Base-by-base conservation (phyloP, 768 basidiomycete species). In the Arthromyces matolae region DNA sequence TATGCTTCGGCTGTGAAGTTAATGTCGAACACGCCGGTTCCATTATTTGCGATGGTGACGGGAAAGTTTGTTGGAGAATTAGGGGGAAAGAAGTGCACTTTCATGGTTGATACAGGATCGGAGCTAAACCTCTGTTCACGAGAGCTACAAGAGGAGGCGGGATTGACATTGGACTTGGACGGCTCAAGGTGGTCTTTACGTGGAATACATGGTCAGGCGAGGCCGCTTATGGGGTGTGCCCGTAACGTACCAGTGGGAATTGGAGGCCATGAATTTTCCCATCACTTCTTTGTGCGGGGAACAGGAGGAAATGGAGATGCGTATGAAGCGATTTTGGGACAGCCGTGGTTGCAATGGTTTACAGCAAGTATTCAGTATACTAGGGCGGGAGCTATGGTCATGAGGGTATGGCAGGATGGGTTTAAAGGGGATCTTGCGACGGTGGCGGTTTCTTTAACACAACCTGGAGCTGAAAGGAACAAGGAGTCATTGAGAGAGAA, bases 161-260 rank as follows among this genome's bases (percentile, higher is more conserved):
- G n/a, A n/a, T n/a, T n/a, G n/a, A n/a, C n/a, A n/a, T n/a, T n/a
- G n/a, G n/a, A n/a, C n/a, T n/a, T n/a, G n/a, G n/a, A n/a, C n/a
- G n/a, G n/a, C n/a, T n/a, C 29, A 4, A 54, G 51, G 25, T 66
- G 64, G 64, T 56, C 63, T 0, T 44, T 66, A 4, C 53, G 50
- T 24, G 64, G 62, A 0, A 56, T 66, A 1, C 43, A 59, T 18
- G 53, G 62, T 2, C 39, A 34, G 6, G 38, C 56, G 2, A 52
- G 56, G 1, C 47, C 42, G 0, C 45, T 66, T 0, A 19, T 52
- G 5, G 62, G 64, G 0, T 59, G 57, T 20, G 41, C 37, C 12
- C 19, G 45, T 1, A 54, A 66, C 16, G 51, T 53, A 0, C 50
- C 56, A 0, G 14, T 66, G 1, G 25, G 34, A 13, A 33, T 66